phyloP scores from a whole-genome alignment of 495 filamentous ascomycete genomes.

The Penicillium goetzii region DNA sequence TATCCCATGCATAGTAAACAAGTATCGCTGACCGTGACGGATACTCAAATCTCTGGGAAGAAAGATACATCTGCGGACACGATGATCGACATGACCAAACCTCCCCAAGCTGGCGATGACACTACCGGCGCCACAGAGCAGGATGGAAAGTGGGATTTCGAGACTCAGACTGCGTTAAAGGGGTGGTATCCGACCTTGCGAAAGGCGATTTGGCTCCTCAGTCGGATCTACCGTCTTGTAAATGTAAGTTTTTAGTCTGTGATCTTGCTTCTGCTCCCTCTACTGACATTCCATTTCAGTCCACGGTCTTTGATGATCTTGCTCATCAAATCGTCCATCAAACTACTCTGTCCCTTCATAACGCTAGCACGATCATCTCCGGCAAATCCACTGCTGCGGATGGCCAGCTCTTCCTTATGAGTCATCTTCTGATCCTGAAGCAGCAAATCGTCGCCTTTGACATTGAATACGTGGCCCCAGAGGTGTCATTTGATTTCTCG shows the following conservation, averaged over 20 bases:
- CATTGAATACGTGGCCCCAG: conserved; percentile 81
- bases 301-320: conserved; percentile 75
- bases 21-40: conserved; percentile 52
- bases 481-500: conserved; percentile 75
- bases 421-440: conserved; percentile 87
- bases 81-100: conserved; percentile 54
- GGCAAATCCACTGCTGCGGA: conserved; percentile 62
- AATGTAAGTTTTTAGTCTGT: conserved; percentile 50
- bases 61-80: conserved; percentile 48
- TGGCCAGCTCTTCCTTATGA: conserved; percentile 84
- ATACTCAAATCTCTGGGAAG: conserved; percentile 50
- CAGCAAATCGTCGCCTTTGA: conserved; percentile 91
- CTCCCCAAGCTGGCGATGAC: conserved; percentile 56
- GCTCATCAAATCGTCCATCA: conserved; percentile 78
- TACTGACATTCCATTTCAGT: conserved; percentile 43
- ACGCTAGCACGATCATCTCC: conserved; percentile 52
- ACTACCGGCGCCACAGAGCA: conserved; percentile 48
- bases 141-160: conserved; percentile 57
- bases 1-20: conserved; percentile 59
- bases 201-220: conserved; percentile 80
- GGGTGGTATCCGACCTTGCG: conserved; percentile 71
- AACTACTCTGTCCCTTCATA: conserved; percentile 67
- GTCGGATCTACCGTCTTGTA: conserved; percentile 80
- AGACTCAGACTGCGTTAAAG: conserved; percentile 51
- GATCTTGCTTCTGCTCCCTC: not conserved